Evolutionary conservation across 2,329 filamentous ascomycete genomes (phyloP).

Genomic region (Xylaria sp.): DNA sequence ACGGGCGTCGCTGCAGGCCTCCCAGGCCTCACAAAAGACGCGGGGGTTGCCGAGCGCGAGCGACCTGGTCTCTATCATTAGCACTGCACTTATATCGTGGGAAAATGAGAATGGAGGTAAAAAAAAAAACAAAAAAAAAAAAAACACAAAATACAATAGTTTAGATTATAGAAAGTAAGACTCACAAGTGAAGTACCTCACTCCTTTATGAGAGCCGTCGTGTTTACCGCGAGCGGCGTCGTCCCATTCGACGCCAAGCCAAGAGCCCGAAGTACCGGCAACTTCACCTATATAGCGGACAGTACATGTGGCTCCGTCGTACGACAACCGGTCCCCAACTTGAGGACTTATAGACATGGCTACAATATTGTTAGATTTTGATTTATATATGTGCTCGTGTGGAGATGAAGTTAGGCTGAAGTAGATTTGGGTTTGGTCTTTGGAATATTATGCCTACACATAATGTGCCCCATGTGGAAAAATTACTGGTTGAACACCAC

Average conservation of each 20-base stretch:
- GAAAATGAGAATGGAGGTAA: not conserved
- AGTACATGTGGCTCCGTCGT: constrained; percentile 81
- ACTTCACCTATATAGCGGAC: constrained; percentile 85
- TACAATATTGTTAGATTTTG: not conserved
- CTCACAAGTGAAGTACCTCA: constrained; percentile 85
- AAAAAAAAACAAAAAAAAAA: not conserved
- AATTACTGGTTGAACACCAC: constrained; percentile 17
- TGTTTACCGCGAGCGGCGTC: constrained; percentile 88
- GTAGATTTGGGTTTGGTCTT: not conserved
- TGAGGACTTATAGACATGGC: constrained; percentile 56
- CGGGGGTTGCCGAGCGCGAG: constrained; percentile 74
- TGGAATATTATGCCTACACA: not conserved
- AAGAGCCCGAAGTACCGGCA: constrained; percentile 78
- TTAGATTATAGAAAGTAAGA: not conserved
- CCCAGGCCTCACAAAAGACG: constrained; percentile 86
- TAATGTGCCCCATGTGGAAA: constrained; percentile 7
- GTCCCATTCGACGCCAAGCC: constrained; percentile 98
- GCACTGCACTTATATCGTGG: not conserved
- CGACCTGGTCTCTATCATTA: constrained; percentile 57
- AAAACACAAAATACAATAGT: not conserved
- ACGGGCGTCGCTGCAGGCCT: constrained; percentile 74
- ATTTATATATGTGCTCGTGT: not conserved
- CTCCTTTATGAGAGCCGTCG: constrained; percentile 82
- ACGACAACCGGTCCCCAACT: constrained; percentile 82
- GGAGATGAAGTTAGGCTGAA: not conserved